Base-by-base conservation (phyloP, 176 grass and related monocot genomes). In the Luzula sylvatica region DNA sequence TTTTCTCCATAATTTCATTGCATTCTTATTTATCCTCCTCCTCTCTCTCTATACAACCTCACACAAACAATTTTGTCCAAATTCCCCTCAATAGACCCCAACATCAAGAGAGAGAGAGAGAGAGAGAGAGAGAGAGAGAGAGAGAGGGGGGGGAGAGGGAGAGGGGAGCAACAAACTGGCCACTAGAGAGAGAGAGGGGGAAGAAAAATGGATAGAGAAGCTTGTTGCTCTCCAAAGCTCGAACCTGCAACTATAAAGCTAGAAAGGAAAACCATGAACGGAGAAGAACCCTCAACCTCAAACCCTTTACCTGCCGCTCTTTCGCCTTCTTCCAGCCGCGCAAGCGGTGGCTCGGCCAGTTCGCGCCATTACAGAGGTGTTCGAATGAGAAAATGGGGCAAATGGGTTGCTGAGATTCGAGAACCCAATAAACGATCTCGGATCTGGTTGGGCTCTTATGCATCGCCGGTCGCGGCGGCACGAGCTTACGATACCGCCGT, bases 391-490 rank as follows among this genome's bases (percentile, higher is more conserved):
- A 96, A 96, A 77, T 96, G 90, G 90, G 90, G 90, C 63, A 96
- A 96, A 74, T 96, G 90, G 90, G 90, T 96, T 48, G 90, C 90
- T 48, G 90, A 96, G 84, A 89, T 96, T 56, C 73, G 90, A 15
- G 84, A 89, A 66, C 90, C 90, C 63, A 87, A 89, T 71, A 95
- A 88, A 76, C 89, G 89, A 0, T 78, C 80, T 11, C 76, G 89
- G 44, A 95, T 95, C 65, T 95, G 89, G 89, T 70, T 95, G 2
- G 89, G 89, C 0, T 95, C 89, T 4, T 95, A 95, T 53, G 69
- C 80, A 1, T 84, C 80, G 1, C 76, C 89, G 53, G 77, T 85
- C 1, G 83, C 83, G 0, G 89, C 89, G 2, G 89, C 89, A 17
- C 68, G 74, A 60, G 89, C 89, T 5, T 95, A 88, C 77, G 89